Base-by-base conservation (phyloP, 2,329 filamentous ascomycete genomes). In the Hypoxylon sp. region DNA sequence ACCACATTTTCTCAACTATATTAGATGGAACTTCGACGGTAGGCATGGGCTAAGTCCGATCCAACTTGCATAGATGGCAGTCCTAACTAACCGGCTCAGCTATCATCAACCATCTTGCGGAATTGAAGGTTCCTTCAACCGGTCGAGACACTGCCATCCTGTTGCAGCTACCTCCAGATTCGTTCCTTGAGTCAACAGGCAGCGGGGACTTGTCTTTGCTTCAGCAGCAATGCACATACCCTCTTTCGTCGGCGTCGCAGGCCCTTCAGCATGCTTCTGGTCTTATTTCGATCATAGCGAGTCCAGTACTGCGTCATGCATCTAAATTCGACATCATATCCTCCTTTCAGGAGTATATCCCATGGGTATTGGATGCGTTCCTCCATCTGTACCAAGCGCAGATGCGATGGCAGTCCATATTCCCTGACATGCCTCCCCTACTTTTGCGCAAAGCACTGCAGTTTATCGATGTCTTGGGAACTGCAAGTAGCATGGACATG, bases 281-380 rank as follows among this genome's bases (percentile, higher is more conserved):
- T 58, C 66, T 85, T 15, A 69, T 79, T 9, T 74, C 72, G 11
- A 74, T 83, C 7, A 66, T 84, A 9, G 73, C 76, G 8, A 74
- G 77, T 48, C 75, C 76, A 18, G 63, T 80, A 4, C 41, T 73
- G 6, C 74, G 72, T 8, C 66, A 70, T n/a, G 70, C 73, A 15
- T 49, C 70, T 3, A 69, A 66, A 2, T 75, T 73, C 37, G 68
- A 69, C 8, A 71, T 60, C 10, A 52, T 67, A 24, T 68, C 72
- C 13, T 71, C 70, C 54, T 76, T 77, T 46, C 72, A 70, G 15
- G 79, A 79, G 58, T 74, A 74, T 55, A 69, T 75, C 0, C 74
- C 78, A 10, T 84, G 81, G 81, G 69, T 84, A 10, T 69, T 83
- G 55, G 83, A 85, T 65, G 75, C 75, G 5, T 71, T 79, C 60